Conservation (phyloP, 768 basidiomycete species). For the Panaeolus papilionaceus region DNA sequence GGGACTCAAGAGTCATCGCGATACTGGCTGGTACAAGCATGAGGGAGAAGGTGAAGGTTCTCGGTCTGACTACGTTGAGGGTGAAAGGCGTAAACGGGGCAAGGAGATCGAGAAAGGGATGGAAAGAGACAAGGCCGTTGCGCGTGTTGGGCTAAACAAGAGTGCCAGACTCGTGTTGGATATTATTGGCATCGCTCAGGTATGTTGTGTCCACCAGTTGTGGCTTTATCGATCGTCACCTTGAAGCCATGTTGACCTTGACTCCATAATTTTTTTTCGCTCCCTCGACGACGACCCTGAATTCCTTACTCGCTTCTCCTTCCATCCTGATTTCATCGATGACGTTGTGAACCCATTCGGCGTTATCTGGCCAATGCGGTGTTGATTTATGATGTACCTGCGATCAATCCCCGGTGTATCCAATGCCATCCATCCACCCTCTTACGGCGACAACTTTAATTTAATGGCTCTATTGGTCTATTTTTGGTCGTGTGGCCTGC, state of each 20-base stretch:
- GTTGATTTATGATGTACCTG: neutral
- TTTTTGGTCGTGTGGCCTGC: conserved; percentile 1
- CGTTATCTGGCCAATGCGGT: neutral
- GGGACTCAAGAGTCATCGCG: neutral
- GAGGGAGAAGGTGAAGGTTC: neutral
- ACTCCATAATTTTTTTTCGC: neutral
- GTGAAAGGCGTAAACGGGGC: neutral
- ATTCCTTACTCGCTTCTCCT: neutral
- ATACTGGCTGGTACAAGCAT: neutral
- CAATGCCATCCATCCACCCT: neutral
- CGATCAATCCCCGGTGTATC: neutral
- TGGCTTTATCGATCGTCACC: neutral
- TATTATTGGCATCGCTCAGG: conserved; percentile 2
- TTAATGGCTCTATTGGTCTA: neutral
- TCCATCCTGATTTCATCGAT: neutral
- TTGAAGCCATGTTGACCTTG: neutral
- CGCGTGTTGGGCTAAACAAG: conserved; percentile 3
- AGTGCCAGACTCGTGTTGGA: conserved; percentile 4
- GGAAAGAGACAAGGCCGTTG: neutral
- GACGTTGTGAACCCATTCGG: neutral
- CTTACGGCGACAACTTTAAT: conserved; percentile 5
- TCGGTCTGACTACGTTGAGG: neutral
- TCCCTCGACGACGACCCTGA: neutral
- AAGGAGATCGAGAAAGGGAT: neutral
- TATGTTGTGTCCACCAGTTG: neutral